A percentile compares a stretch with the other conserved stretches of the same genome.
Evolutionary conservation across 2,329 filamentous ascomycete genomes (phyloP).

Genomic region (Tolypocladium pustulatum): DNA sequence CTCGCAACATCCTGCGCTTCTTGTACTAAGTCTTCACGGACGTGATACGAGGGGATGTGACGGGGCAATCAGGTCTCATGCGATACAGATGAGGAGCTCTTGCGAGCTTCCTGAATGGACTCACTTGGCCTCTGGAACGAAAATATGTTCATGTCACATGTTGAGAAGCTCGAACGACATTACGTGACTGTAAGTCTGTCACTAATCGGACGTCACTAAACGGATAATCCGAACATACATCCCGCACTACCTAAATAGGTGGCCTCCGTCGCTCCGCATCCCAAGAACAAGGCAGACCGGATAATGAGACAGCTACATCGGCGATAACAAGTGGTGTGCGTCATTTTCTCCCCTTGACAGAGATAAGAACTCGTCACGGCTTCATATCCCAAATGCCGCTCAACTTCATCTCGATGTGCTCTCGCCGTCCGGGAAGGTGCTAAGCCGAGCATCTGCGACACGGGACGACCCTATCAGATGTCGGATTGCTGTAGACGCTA

Average conservation of each 20-base stretch:
- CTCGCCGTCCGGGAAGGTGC: neutral
- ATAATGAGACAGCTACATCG: slow-evolving; percentile 14
- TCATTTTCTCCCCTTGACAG: neutral
- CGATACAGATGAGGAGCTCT: neutral
- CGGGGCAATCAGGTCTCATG: neutral
- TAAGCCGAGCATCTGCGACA: neutral
- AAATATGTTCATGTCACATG: neutral
- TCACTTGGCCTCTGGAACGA: neutral
- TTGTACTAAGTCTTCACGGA: neutral
- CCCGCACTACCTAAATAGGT: slow-evolving; percentile 4
- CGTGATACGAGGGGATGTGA: neutral
- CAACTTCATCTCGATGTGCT: neutral
- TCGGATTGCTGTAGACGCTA: neutral
- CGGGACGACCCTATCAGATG: no score
- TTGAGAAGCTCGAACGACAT: neutral
- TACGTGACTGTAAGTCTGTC: slow-evolving; percentile 14
- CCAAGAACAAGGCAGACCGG: slow-evolving; percentile 13
- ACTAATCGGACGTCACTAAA: no score
- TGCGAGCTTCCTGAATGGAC: neutral
- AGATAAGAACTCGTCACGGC: neutral
- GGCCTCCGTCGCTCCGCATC: slow-evolving; percentile 9
- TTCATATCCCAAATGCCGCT: slow-evolving; percentile 2
- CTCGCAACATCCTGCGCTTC: neutral
- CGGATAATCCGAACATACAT: slow-evolving; percentile 20
- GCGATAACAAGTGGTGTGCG: neutral